Percentiles rank a stretch among this genome's conserved stretches.
Evolutionary conservation across 345 rosid genomes (phyloP).

Genomic region (Pelargonium nanum): DNA sequence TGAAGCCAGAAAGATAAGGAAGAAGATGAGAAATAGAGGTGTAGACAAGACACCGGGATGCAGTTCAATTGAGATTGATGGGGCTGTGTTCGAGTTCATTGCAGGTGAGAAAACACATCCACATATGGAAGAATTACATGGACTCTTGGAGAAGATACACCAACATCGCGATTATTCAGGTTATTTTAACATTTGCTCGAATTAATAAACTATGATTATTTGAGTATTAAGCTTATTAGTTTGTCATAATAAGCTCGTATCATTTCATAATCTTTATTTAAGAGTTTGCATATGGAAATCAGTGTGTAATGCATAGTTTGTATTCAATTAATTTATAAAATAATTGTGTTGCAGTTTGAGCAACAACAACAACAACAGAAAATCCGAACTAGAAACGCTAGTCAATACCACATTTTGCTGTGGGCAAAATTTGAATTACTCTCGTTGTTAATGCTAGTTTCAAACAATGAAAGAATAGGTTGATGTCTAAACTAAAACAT

Average conservation of each 20-base stretch:
- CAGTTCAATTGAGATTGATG: constrained; percentile 18
- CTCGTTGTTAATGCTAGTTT: no score
- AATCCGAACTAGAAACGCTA: no score
- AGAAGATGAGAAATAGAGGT: constrained; percentile 15
- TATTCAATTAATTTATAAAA: no score
- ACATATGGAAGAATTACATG: constrained; percentile 10
- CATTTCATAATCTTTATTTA: no score
- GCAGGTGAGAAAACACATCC: constrained; percentile 19
- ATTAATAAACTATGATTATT: neutral
- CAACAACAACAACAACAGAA: no score
- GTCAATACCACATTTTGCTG: no score
- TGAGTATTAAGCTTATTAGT: neutral
- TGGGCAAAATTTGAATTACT: no score
- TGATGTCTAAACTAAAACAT: constrained; percentile 11
- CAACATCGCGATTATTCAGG: constrained; percentile 7
- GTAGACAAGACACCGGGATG: constrained; percentile 18
- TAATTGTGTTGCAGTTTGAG: no score
- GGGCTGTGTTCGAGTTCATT: constrained; percentile 12
- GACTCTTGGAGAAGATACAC: constrained; percentile 9
- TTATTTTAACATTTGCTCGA: neutral
- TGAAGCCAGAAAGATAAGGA: constrained; percentile 12
- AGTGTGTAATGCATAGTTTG: no score
- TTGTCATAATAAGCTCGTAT: neutral
- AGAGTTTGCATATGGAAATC: no score
- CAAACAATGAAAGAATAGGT: no score